Evolutionary conservation across 108 stramenopile species (phyloP), one percentile per base, ranked within the genome.

Genomic region (Skeletonema marinoi): DNA sequence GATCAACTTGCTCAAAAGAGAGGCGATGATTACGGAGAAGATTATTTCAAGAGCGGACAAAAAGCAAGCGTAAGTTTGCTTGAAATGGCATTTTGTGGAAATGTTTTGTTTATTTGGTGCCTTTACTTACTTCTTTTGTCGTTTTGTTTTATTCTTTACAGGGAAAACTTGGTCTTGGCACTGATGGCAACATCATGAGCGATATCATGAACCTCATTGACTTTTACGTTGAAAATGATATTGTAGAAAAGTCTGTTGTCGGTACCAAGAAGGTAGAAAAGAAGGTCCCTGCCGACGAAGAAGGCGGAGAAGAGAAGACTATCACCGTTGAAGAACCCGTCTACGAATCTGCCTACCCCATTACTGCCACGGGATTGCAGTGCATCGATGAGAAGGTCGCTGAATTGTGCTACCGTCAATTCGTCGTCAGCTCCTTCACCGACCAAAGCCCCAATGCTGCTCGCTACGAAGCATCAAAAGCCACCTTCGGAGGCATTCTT

Each of bases 151-250:
- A 41, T 16, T 35, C 25, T 32, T 14, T 3, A 44, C 83, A 90
- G 89, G 90, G 89, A 58, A 82, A 86, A 16, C 83, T 96, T 62
- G 95, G 95, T 38, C 73, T 96, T 51, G 92, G 92, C 11, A 89
- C 94, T 38, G 93, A 95, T 60, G 87, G 86, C 44, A 92, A 95
- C 65, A 89, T 95, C 75, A 90, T 96, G 90, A 86, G 86, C 62
- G 96, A 96, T 64, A 91, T 91, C 71, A 89, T 96, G 90, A 86
- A 90, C 59, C 82, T 96, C 12, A 77, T 96, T 70, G 92, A 94
- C 73, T 96, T 96, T 82, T 94, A 93, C 80, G 77, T 71, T 29
- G 96, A 93, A 65, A 95, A 94, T 80, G 91, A 81, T 36, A 84
- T 95, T 71, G 85, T 91, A 13, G 79, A 89, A 51, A 81, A 90